phyloP scores from a whole-genome alignment of 129 eudicot species.

The Chrysanthemum makinoi region DNA sequence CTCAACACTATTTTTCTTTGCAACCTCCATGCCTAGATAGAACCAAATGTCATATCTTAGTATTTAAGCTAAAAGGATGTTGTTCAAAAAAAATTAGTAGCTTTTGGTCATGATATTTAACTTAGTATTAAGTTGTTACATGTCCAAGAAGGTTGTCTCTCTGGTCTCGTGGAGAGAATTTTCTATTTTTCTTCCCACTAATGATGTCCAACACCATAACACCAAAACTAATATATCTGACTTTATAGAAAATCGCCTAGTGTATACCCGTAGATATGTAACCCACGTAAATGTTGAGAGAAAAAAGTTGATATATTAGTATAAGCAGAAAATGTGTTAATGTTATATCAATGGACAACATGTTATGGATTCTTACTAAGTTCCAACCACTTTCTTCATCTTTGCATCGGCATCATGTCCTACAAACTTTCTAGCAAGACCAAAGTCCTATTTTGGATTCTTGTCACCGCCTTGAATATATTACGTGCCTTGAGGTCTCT shows the following conservation, averaged over 20 bases:
- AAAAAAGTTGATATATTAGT: no score
- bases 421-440: conserved; percentile 27
- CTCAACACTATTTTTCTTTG: no score
- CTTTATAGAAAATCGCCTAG: no score
- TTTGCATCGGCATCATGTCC: conserved; percentile 12
- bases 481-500: no score
- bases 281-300: conserved; percentile 15
- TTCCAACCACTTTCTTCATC: conserved; percentile 11
- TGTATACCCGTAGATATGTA: neutral
- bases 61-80: no score
- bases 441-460: conserved; percentile 14
- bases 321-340: neutral
- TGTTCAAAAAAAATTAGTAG: neutral
- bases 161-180: conserved; percentile 9
- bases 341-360: neutral
- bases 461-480: no score
- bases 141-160: conserved; percentile 3
- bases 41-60: neutral
- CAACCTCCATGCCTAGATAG: no score
- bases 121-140: conserved; percentile 14
- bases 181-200: conserved; percentile 43
- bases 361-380: conserved; percentile 23
- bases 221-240: neutral
- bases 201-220: conserved; percentile 42
- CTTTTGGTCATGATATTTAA: no score